Evolutionary conservation across 2,329 filamentous ascomycete species (phyloP).

Genomic region (Emergomyces africanus): DNA sequence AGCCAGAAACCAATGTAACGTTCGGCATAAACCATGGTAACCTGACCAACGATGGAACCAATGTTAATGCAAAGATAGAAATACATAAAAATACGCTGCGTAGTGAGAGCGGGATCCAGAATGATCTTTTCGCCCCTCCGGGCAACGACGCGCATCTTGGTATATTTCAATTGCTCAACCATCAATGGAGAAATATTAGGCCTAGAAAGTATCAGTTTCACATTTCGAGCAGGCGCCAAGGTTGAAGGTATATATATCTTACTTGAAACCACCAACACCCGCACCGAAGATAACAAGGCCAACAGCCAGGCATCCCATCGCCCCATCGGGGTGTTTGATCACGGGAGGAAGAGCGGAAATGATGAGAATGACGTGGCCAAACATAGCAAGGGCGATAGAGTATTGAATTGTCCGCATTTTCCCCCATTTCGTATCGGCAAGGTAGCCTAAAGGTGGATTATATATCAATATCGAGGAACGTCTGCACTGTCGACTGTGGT

Average conservation of each 20-base stretch:
- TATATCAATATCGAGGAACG: background rate
- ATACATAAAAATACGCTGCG: slow-evolving; percentile 8
- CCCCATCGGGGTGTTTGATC: slow-evolving; percentile 43
- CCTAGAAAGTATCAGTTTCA: slow-evolving; percentile 9
- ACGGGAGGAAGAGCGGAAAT: slow-evolving; percentile 50
- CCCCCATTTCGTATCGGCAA: slow-evolving; percentile 57
- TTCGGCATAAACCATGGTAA: slow-evolving; percentile 51
- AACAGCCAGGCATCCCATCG: slow-evolving; percentile 51
- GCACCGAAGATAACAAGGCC: slow-evolving; percentile 57
- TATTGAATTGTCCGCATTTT: slow-evolving; percentile 57
- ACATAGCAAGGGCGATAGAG: slow-evolving; percentile 49
- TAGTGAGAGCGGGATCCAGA: slow-evolving; percentile 4
- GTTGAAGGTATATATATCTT: background rate
- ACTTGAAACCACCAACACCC: slow-evolving; percentile 68
- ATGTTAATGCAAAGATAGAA: slow-evolving; percentile 58
- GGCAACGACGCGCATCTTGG: slow-evolving; percentile 43
- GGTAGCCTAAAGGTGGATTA: slow-evolving; percentile 20
- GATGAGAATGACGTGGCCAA: slow-evolving; percentile 56
- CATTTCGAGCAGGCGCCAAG: background rate
- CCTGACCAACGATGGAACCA: slow-evolving; percentile 47
- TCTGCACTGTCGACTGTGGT: background rate
- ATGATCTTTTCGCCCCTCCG: slow-evolving; percentile 18
- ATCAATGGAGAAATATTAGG: slow-evolving; percentile 61
- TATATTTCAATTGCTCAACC: slow-evolving; percentile 55
- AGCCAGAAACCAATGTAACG: slow-evolving; percentile 48